These are phyloP conservation scores for Plasmodium falciparum DNA, from an alignment of 169 alveolate genomes.

Conservation along the genomic window DNA sequence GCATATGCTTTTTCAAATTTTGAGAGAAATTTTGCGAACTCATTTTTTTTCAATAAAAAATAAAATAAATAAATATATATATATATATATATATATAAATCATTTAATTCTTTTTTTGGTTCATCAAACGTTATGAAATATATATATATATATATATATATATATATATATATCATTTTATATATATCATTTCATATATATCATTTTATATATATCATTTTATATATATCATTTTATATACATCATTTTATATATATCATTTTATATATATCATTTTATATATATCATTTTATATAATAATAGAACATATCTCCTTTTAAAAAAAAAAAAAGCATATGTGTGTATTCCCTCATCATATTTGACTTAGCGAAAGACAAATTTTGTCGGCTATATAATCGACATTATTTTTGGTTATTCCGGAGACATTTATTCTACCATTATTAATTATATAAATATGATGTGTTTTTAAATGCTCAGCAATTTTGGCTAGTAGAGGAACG, in stretches of 20 bases:
- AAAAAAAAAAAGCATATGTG: neutral
- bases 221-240: neutral
- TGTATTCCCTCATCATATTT: neutral
- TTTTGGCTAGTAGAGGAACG: constrained; percentile 35
- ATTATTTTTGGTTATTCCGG: constrained; percentile 41
- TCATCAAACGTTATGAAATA: neutral
- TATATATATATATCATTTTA: too few relatives aligned
- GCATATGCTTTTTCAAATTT: constrained; percentile 78
- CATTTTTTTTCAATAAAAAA: constrained; percentile 32
- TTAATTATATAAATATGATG: constrained; percentile 52
- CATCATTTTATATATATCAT: too few relatives aligned
- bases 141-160: neutral
- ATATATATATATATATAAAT: constrained; percentile 8
- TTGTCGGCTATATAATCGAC: constrained; percentile 59
- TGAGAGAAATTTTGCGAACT: constrained; percentile 36
- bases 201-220: neutral
- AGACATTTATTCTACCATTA: constrained; percentile 70
- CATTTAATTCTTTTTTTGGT: constrained; percentile 19
- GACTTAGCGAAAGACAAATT: constrained; percentile 27
- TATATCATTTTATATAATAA: neutral
- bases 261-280: neutral
- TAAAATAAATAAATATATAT: neutral
- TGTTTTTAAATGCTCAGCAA: constrained; percentile 30
- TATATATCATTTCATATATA: too few relatives aligned
- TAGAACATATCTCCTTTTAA: neutral